Evolutionary conservation across 192 early-diverging fungal genomes (phyloP).

Genomic region (Coemansia sp.): DNA sequence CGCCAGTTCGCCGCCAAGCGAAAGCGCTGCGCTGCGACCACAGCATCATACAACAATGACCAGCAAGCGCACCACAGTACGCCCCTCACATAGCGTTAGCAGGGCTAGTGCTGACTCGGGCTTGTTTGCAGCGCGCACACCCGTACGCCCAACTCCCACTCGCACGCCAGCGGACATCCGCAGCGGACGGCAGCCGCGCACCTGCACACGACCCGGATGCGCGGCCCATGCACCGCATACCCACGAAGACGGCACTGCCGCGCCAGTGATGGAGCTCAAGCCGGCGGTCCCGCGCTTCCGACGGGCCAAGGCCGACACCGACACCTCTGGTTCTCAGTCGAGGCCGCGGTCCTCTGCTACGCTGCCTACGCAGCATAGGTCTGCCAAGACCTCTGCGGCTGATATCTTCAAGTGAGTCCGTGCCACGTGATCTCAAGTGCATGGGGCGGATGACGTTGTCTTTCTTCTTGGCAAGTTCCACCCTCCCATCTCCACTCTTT

Average conservation of each 20-base stretch:
- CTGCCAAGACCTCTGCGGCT: slow-evolving; percentile 7
- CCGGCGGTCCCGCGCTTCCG: slow-evolving; percentile 50
- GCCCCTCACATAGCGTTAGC: neutral
- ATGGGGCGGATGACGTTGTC: neutral
- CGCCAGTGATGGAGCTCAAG: slow-evolving; percentile 48
- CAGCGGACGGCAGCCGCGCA: slow-evolving; percentile 27
- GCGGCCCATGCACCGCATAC: slow-evolving; percentile 52
- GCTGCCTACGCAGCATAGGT: neutral
- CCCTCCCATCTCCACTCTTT: slow-evolving; percentile 7
- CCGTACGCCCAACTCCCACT: slow-evolving; percentile 4
- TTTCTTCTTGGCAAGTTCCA: slow-evolving; percentile 4
- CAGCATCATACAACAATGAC: slow-evolving; percentile 1
- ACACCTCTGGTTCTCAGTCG: neutral
- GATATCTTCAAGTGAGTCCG: slow-evolving; percentile 36
- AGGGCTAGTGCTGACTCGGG: neutral
- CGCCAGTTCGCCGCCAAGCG: neutral
- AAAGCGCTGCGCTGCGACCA: neutral
- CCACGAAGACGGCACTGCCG: slow-evolving; percentile 34
- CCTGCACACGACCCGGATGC: slow-evolving; percentile 51
- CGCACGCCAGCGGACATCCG: slow-evolving; percentile 48
- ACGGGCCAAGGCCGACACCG: slow-evolving; percentile 2
- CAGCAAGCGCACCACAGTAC: slow-evolving; percentile 3
- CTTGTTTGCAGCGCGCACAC: neutral
- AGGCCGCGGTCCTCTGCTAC: slow-evolving; percentile 1
- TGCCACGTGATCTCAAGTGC: slow-evolving; percentile 4